These are phyloP conservation scores for Arthrinium puccinioides DNA, from an alignment of 2,329 filamentous ascomycete genomes.

Conservation along the genomic window DNA sequence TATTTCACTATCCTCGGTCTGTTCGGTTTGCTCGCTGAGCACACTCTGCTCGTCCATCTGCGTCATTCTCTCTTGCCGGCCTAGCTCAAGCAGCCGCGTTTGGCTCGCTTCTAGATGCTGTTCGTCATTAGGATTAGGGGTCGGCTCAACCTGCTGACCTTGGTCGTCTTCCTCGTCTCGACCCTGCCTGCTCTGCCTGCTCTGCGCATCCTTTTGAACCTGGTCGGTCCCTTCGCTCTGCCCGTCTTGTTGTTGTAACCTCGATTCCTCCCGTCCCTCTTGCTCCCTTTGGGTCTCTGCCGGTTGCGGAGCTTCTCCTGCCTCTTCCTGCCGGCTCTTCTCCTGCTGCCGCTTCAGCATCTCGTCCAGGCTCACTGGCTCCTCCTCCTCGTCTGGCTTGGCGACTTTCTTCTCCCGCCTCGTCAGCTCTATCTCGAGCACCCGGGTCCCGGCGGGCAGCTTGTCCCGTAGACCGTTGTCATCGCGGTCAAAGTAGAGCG, in stretches of 20 bases:
- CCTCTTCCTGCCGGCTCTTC: conserved; percentile 13
- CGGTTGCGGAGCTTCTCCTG: not conserved
- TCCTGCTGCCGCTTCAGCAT: conserved; percentile 21
- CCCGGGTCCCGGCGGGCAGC: conserved; percentile 36
- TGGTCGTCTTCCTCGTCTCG: too few species aligned
- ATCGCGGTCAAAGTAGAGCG: conserved; percentile 39
- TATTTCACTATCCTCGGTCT: too few species aligned
- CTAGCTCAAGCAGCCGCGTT: too few species aligned
- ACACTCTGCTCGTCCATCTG: too few species aligned
- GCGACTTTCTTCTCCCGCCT: conserved; percentile 42
- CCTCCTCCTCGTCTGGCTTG: conserved; percentile 17
- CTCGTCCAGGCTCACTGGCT: conserved; percentile 19
- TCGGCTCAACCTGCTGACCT: too few species aligned
- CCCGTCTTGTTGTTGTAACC: not conserved
- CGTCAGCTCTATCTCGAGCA: conserved; percentile 48
- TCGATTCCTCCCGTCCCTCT: too few species aligned
- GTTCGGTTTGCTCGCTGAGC: too few species aligned
- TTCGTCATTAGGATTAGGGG: too few species aligned
- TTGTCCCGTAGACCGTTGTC: conserved; percentile 36
- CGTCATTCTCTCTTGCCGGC: too few species aligned
- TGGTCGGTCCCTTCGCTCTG: not conserved
- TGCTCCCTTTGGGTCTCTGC: not conserved
- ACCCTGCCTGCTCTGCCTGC: too few species aligned
- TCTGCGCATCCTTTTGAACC: not conserved
- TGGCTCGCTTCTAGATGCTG: too few species aligned